These are phyloP conservation scores for Nakazawaea anatomiae DNA, from an alignment of 805 yeast genomes.

Conservation along the genomic window DNA sequence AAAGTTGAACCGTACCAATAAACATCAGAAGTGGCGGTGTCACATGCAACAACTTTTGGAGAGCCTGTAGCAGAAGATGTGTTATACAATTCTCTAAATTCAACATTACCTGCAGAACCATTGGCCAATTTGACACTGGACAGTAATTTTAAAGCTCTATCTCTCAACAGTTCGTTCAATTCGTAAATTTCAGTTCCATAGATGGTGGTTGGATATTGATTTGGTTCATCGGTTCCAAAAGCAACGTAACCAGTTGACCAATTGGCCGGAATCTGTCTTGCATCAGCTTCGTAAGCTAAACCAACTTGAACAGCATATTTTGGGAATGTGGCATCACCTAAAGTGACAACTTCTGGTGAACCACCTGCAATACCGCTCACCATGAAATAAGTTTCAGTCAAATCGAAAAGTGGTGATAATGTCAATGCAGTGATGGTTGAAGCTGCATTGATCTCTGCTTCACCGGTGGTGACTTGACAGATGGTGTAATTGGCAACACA, in stretches of 20 bases:
- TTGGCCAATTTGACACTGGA: constrained; percentile 33
- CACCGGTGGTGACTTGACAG: constrained; percentile 64
- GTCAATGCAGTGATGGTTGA: constrained; percentile 48
- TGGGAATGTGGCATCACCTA: constrained; percentile 57
- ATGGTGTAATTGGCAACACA: constrained; percentile 47
- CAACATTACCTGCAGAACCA: constrained; percentile 39
- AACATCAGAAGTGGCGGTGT: constrained; percentile 53
- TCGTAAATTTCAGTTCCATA: constrained; percentile 66
- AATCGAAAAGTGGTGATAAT: constrained; percentile 49
- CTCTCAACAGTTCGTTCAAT: constrained; percentile 51
- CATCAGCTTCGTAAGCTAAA: constrained; percentile 52
- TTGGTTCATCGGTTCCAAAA: constrained; percentile 44
- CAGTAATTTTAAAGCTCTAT: constrained; percentile 51
- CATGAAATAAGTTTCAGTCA: constrained; percentile 53
- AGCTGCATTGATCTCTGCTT: constrained; percentile 66
- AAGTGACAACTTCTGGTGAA: constrained; percentile 47
- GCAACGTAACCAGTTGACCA: constrained; percentile 60
- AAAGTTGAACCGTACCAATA: constrained; percentile 52
- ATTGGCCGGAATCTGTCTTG: constrained; percentile 40
- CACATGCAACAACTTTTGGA: constrained; percentile 49
- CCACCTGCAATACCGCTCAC: constrained; percentile 66
- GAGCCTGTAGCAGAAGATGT: constrained; percentile 42
- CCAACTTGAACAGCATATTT: constrained; percentile 58
- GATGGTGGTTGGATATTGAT: constrained; percentile 44
- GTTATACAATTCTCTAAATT: constrained; percentile 42